Evolutionary conservation across 371 early-diverging fungal genomes (phyloP), one percentile per base, ranked within the genome.

Genomic region (Lichtheimia ornata): DNA sequence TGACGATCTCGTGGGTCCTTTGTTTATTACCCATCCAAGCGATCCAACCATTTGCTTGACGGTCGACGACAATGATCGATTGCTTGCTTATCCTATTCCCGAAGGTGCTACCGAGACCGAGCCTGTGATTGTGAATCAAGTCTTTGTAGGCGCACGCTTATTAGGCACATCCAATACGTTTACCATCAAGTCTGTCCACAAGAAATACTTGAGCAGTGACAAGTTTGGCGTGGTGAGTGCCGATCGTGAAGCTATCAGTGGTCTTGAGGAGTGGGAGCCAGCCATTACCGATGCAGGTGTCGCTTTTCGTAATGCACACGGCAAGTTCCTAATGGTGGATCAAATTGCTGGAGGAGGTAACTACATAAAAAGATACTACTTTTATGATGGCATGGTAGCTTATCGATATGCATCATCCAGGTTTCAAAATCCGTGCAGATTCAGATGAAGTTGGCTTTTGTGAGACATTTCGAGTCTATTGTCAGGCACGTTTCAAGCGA

Each of bases 161-260:
- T 72, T 82, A 13, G 88, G 86, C 18, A 78, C 76, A 12, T 70
- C 69, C 45, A 76, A 74, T 63, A 70, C 78, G 3, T 78, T 85
- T 55, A 81, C 82, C 0, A 77, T 94, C 61, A 91, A 91, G 63
- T 84, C 90, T 3, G 83, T 81, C 13, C 73, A 81, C 52, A 86
- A 86, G 17, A 84, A 83, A 60, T 94, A 92, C 69, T 68, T 94
- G 7, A 80, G 89, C 41, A 79, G 85, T 12, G 95, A 95, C 81
- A 92, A 93, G 59, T 85, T 93, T 73, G 95, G 94, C 3, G 82
- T 90, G 5, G 91, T 93, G 0, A 60, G 84, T 4, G 85, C 85
- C 20, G 79, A 86, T 13, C 67, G 79, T 28, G 93, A 92, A 63
- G 95, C 94, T 0, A 89, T 91, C 35, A 91, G 94, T 1, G 88